Conservation (phyloP, 768 basidiomycete genomes). For the Mycena kentingensis region DNA sequence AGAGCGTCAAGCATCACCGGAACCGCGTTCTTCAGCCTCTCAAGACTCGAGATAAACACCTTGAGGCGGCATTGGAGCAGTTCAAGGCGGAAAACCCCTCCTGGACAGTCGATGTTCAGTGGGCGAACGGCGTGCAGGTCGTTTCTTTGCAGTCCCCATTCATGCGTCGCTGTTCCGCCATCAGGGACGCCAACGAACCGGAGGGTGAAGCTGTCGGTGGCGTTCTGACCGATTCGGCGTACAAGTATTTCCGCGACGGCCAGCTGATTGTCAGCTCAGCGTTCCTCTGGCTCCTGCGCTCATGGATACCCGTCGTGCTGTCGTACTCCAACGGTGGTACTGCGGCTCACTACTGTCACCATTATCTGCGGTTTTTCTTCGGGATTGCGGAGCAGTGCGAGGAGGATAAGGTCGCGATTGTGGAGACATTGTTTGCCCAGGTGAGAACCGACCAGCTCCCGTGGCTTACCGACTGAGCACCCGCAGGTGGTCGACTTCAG, state of each 20-base stretch:
- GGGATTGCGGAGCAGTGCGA: constrained; percentile 9
- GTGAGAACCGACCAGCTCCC: too few species aligned
- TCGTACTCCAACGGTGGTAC: constrained; percentile 25
- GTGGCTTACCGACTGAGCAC: too few species aligned
- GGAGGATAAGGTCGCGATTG: background rate
- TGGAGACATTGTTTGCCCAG: too few species aligned
- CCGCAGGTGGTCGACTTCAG: constrained; percentile 2
- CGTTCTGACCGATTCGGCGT: constrained; percentile 27
- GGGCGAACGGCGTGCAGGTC: background rate
- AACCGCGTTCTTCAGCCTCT: background rate
- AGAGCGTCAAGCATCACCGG: background rate
- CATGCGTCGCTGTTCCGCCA: constrained; percentile 15
- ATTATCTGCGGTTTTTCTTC: constrained; percentile 20
- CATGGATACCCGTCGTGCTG: constrained; percentile 24
- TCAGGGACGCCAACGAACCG: constrained; percentile 1
- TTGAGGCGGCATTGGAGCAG: background rate
- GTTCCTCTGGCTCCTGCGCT: constrained; percentile 10
- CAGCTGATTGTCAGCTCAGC: constrained; percentile 24
- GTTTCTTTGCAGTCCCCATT: constrained; percentile 18
- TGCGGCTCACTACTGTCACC: constrained; percentile 18
- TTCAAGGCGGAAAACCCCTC: background rate
- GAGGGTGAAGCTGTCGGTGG: constrained; percentile 16
- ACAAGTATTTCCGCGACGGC: constrained; percentile 23
- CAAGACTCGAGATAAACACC: background rate
- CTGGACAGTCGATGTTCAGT: constrained; percentile 1